Conservation (phyloP, 164 flowering plant species). For the Houttuynia cordata region DNA sequence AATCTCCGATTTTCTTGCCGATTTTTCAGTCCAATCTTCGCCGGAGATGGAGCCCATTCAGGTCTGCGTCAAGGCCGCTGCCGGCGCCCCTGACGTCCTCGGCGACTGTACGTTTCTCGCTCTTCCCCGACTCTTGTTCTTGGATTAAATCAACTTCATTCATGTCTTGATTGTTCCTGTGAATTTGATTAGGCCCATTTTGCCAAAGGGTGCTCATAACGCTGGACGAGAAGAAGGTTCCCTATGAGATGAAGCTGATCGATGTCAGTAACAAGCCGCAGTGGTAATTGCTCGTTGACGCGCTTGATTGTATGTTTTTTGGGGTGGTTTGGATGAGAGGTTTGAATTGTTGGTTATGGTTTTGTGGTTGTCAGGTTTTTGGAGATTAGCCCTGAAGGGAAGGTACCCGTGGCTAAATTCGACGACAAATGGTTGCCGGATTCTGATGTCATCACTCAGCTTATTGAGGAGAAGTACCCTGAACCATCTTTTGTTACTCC, state of each 20-base stretch:
- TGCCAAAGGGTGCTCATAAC: conserved; percentile 65
- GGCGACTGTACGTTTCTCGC: conserved; percentile 63
- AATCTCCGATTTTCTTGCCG: too few species aligned
- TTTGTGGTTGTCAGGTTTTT: conserved; percentile 34
- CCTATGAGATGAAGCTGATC: conserved; percentile 49
- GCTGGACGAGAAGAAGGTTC: conserved; percentile 77
- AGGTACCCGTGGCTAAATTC: conserved; percentile 63
- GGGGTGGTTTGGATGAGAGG: background rate
- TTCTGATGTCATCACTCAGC: conserved; percentile 67
- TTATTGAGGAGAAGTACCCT: conserved; percentile 75
- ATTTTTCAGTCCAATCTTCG: background rate
- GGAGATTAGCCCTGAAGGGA: conserved; percentile 74
- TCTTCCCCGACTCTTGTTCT: background rate
- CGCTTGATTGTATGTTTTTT: background rate
- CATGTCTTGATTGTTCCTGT: too few species aligned
- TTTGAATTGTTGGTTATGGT: background rate
- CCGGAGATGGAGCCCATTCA: conserved; percentile 35
- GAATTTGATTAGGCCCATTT: conserved; percentile 37
- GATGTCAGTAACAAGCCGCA: conserved; percentile 52
- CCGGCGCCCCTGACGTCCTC: conserved; percentile 52
- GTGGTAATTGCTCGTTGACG: conserved; percentile 26
- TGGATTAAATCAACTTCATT: too few species aligned
- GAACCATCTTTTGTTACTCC: conserved; percentile 59
- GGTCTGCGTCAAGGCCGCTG: conserved; percentile 69
- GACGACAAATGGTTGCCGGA: conserved; percentile 73